Evolutionary conservation across 345 rosid species (phyloP).

Genomic region (Leavenworthia alabamica): DNA sequence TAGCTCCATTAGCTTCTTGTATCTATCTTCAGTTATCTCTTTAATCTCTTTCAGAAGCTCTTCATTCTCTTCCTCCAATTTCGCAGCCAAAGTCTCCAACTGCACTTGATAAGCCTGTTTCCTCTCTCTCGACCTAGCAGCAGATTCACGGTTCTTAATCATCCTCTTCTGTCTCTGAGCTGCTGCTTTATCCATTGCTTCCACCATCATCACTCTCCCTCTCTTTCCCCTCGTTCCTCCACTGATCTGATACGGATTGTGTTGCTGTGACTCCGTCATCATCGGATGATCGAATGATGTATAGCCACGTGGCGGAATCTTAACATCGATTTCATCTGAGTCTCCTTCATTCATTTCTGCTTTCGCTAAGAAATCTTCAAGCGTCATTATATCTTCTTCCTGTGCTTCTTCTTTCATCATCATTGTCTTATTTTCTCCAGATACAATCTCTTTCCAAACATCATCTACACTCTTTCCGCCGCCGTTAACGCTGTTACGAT

Average conservation of each 20-base stretch:
- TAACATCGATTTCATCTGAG: constrained; percentile 28
- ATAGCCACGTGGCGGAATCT: constrained; percentile 39
- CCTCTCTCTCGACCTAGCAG: constrained; percentile 93
- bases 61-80: constrained; percentile 72
- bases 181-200: constrained; percentile 73
- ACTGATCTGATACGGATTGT: constrained; percentile 35
- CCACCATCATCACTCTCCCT: constrained; percentile 57
- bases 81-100: constrained; percentile 68
- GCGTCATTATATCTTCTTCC: constrained; percentile 52
- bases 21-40: constrained; percentile 62
- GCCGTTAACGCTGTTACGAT: constrained; percentile 7
- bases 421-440: constrained; percentile 45
- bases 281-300: constrained; percentile 36
- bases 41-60: constrained; percentile 68
- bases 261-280: constrained; percentile 10
- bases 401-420: constrained; percentile 63
- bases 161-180: constrained; percentile 94
- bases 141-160: constrained; percentile 98
- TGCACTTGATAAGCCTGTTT: constrained; percentile 92
- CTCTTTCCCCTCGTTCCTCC: constrained; percentile 41
- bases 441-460: constrained; percentile 84
- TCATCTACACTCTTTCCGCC: constrained; percentile 51
- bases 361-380: constrained; percentile 82
- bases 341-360: constrained; percentile 45
- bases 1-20: constrained; percentile 68